Conservation (phyloP, 2,329 filamentous ascomycete species). For the Alternaria panax region DNA sequence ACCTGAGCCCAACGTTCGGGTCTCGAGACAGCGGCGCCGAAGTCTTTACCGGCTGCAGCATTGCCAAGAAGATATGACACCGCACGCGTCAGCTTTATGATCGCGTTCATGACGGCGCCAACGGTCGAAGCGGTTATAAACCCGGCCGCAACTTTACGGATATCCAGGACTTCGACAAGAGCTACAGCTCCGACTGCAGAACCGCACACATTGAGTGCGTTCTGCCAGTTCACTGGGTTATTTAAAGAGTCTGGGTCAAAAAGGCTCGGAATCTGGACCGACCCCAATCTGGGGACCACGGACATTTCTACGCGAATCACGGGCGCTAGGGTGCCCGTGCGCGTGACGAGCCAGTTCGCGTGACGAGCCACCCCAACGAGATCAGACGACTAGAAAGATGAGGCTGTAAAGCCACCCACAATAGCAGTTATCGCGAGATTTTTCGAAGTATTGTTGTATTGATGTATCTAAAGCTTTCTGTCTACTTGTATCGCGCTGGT, state of each 20-base stretch:
- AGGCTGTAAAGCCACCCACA: too few species aligned
- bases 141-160: background rate
- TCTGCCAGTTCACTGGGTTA: background rate
- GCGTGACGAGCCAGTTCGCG: too few species aligned
- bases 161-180: background rate
- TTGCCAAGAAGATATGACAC: background rate
- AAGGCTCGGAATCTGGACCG: constrained; percentile 3
- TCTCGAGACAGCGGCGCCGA: constrained; percentile 9
- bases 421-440: too few species aligned
- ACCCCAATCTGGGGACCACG: background rate
- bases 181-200: background rate
- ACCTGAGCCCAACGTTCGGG: background rate
- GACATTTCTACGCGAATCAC: constrained; percentile 6
- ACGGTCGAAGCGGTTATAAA: background rate
- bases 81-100: background rate
- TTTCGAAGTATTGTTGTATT: too few species aligned
- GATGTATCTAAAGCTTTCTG: too few species aligned
- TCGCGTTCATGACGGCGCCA: background rate
- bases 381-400: too few species aligned
- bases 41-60: background rate
- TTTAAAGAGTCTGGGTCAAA: background rate
- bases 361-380: too few species aligned
- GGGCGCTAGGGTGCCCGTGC: too few species aligned
- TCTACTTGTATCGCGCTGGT: too few species aligned
- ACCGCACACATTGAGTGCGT: background rate